Conservation (phyloP, 2,329 filamentous ascomycete genomes). For the Pseudogymnoascus sp. region DNA sequence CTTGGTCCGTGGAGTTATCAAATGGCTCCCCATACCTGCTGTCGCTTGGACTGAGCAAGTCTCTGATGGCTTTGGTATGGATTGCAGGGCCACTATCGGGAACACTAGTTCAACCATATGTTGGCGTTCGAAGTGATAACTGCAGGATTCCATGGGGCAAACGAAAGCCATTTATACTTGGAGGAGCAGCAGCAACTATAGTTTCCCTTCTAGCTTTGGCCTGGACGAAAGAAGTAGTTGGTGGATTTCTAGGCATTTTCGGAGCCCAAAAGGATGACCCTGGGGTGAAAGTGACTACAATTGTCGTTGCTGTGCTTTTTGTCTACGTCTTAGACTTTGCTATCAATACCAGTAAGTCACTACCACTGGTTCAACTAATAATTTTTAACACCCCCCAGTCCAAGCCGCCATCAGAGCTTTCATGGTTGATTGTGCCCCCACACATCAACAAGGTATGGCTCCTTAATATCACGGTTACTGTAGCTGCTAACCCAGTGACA, state of each 20-base stretch:
- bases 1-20: slow-evolving; percentile 91
- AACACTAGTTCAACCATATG: slow-evolving; percentile 71
- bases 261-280: slow-evolving; percentile 59
- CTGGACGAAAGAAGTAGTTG: slow-evolving; percentile 67
- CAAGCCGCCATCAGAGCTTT: slow-evolving; percentile 88
- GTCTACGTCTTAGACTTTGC: slow-evolving; percentile 90
- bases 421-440: slow-evolving; percentile 85
- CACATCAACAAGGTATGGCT: slow-evolving; percentile 66
- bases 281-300: slow-evolving; percentile 57
- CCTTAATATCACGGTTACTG: not conserved
- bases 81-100: slow-evolving; percentile 74
- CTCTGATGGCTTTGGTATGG: slow-evolving; percentile 76
- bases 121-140: slow-evolving; percentile 74
- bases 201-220: slow-evolving; percentile 61
- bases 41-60: slow-evolving; percentile 75
- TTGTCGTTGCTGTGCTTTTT: slow-evolving; percentile 73
- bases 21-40: slow-evolving; percentile 82
- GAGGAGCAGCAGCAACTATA: slow-evolving; percentile 59
- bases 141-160: slow-evolving; percentile 69
- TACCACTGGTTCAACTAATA: not conserved
- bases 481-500: slow-evolving; percentile 16
- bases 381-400: slow-evolving; percentile 40
- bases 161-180: slow-evolving; percentile 74
- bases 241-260: slow-evolving; percentile 59
- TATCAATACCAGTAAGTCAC: slow-evolving; percentile 71